Conservation (phyloP, 108 stramenopile genomes). For the Stephanodiscus minutulus region DNA sequence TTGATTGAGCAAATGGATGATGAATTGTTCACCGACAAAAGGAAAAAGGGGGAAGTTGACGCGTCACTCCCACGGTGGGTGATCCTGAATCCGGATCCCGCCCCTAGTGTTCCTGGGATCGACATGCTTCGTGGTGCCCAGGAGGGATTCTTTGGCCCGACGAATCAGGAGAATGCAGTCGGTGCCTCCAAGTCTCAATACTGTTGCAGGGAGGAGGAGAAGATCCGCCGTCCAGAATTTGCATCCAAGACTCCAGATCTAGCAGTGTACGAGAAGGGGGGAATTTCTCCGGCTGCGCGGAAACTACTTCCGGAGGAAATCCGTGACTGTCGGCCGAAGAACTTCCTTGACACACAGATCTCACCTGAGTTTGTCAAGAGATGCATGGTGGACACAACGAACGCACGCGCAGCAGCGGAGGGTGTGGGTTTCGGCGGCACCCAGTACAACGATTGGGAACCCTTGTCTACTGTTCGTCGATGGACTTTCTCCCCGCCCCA, state of each 20-base stretch:
- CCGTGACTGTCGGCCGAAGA: background rate
- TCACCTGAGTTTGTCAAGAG: background rate
- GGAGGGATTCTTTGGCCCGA: background rate
- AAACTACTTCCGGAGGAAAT: too few species aligned
- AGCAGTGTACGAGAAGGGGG: background rate
- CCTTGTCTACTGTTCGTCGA: conserved; percentile 15
- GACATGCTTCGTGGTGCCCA: conserved; percentile 1
- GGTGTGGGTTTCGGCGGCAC: background rate
- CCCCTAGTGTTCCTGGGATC: background rate
- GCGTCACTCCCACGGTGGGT: background rate
- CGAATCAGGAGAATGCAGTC: conserved; percentile 1
- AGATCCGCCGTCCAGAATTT: background rate
- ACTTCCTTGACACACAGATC: too few species aligned
- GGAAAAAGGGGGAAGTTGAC: background rate
- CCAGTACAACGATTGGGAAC: conserved; percentile 12
- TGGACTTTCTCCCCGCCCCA: conserved; percentile 14
- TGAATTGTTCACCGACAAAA: background rate
- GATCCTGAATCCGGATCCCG: background rate
- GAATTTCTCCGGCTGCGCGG: background rate
- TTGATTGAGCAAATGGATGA: background rate
- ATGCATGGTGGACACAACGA: background rate
- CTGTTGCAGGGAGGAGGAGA: background rate
- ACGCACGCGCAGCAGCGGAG: background rate
- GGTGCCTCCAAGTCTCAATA: background rate
- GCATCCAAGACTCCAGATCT: background rate